These are phyloP conservation scores for Pseudogymnoascus sp. DNA, from an alignment of 2,329 filamentous ascomycete genomes.

Conservation along the genomic window DNA sequence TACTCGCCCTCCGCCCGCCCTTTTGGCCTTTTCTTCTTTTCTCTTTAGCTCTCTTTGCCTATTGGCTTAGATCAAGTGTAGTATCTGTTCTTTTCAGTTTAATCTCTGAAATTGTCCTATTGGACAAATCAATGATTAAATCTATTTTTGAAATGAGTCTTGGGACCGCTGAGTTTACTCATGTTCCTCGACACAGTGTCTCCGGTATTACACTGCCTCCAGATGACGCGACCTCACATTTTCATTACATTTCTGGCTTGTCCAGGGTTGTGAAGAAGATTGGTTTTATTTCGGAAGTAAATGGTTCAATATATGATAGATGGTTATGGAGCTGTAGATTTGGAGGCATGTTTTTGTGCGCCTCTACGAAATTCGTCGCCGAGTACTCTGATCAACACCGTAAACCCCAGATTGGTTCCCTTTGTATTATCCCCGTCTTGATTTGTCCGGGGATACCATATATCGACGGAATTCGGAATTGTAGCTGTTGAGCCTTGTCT, in stretches of 20 bases:
- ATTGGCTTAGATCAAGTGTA: slow-evolving; percentile 87
- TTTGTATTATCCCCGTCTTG: not conserved
- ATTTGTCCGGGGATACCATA: slow-evolving; percentile 8
- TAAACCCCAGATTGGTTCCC: not conserved
- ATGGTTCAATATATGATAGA: not conserved
- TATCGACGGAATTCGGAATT: slow-evolving; percentile 15
- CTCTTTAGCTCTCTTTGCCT: slow-evolving; percentile 46
- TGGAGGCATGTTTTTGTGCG: not conserved
- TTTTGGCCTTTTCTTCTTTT: slow-evolving; percentile 1
- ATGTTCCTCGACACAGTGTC: slow-evolving; percentile 60
- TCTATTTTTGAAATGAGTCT: slow-evolving; percentile 60
- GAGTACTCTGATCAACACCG: not conserved
- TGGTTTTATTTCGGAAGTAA: not conserved
- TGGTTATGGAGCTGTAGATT: not conserved
- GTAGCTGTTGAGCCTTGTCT: slow-evolving; percentile 9
- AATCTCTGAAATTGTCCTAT: slow-evolving; percentile 80
- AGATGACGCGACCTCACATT: slow-evolving; percentile 54
- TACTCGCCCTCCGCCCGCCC: not conserved
- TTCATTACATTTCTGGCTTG: slow-evolving; percentile 52
- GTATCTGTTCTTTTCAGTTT: slow-evolving; percentile 97
- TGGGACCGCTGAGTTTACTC: slow-evolving; percentile 64
- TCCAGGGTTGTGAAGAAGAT: slow-evolving; percentile 50
- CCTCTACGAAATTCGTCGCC: not conserved
- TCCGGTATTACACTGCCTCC: slow-evolving; percentile 68
- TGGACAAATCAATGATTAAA: slow-evolving; percentile 68